Percentiles rank a stretch among this genome's conserved stretches.
phyloP scores from a whole-genome alignment of 2,329 filamentous ascomycete species.

The Hirsutella rhossiliensis region DNA sequence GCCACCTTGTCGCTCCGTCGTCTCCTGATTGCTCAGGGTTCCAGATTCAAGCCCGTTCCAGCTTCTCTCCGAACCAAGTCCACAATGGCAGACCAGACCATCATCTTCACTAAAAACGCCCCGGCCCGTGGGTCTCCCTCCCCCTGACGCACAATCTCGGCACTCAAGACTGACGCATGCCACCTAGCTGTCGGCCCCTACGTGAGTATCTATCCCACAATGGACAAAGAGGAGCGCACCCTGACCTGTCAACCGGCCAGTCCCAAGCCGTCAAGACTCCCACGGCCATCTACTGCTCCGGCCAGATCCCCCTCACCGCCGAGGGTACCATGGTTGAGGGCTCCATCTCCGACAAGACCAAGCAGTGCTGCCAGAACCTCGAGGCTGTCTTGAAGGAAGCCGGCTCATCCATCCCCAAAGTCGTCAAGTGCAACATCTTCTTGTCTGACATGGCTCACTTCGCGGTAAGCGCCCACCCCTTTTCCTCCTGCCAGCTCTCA shows the following conservation, averaged over 20 bases:
- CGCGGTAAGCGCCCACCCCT: constrained; percentile 30
- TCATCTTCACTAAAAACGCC: constrained; percentile 47
- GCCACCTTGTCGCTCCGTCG: constrained; percentile 2
- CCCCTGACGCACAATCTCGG: background rate
- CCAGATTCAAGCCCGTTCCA: constrained; percentile 19
- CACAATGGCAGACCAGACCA: constrained; percentile 34
- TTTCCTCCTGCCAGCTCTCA: background rate
- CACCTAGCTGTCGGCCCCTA: constrained; percentile 48
- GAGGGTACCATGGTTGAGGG: constrained; percentile 44
- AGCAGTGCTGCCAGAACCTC: constrained; percentile 61
- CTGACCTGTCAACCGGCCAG: constrained; percentile 19
- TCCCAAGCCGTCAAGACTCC: constrained; percentile 57
- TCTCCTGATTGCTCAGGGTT: constrained; percentile 3
- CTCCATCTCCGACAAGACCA: constrained; percentile 51
- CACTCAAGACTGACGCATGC: background rate
- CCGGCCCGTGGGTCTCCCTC: constrained; percentile 36
- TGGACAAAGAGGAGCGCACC: too few relatives aligned
- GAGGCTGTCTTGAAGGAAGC: constrained; percentile 73
- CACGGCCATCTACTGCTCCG: constrained; percentile 54
- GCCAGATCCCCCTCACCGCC: constrained; percentile 58
- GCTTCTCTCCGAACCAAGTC: constrained; percentile 17
- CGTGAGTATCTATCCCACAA: constrained; percentile 28
- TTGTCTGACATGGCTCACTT: constrained; percentile 87
- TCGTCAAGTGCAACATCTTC: constrained; percentile 91
- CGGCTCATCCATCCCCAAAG: constrained; percentile 62